These are phyloP conservation scores for Nissolia schottii DNA, from an alignment of 306 rosid genomes.

Conservation along the genomic window DNA sequence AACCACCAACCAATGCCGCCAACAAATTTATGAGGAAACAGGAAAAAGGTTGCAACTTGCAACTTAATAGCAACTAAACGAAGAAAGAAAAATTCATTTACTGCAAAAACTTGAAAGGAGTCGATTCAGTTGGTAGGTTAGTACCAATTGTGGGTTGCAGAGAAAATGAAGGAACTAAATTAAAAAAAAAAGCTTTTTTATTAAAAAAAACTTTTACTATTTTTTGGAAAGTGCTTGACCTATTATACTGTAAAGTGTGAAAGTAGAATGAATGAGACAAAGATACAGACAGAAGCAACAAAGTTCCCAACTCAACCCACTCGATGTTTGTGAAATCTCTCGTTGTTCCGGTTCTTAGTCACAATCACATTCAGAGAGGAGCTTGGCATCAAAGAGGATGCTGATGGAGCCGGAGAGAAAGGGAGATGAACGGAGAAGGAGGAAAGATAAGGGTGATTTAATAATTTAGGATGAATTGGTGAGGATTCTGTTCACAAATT, in stretches of 20 bases:
- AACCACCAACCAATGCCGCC: neutral
- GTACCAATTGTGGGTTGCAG: neutral
- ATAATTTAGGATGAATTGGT: too few relatives aligned
- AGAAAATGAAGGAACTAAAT: neutral
- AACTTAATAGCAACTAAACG: neutral
- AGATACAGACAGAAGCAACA: neutral
- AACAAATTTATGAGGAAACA: neutral
- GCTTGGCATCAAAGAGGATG: too few relatives aligned
- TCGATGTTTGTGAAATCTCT: constrained; percentile 22
- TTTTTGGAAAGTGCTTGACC: neutral
- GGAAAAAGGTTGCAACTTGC: neutral
- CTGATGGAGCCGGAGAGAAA: too few relatives aligned
- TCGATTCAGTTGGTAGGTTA: neutral
- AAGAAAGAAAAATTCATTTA: too few relatives aligned
- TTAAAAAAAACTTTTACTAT: neutral
- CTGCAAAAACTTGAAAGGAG: neutral
- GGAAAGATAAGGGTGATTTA: too few relatives aligned
- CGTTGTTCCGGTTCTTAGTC: neutral
- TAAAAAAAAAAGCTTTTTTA: too few relatives aligned
- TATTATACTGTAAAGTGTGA: neutral
- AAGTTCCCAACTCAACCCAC: neutral
- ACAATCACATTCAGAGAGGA: too few relatives aligned
- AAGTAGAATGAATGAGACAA: neutral
- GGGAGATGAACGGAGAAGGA: too few relatives aligned
- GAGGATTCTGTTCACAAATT: too few relatives aligned